Conservation (phyloP, 371 early-diverging fungal genomes). For the Syncephalastrum monosporum region DNA sequence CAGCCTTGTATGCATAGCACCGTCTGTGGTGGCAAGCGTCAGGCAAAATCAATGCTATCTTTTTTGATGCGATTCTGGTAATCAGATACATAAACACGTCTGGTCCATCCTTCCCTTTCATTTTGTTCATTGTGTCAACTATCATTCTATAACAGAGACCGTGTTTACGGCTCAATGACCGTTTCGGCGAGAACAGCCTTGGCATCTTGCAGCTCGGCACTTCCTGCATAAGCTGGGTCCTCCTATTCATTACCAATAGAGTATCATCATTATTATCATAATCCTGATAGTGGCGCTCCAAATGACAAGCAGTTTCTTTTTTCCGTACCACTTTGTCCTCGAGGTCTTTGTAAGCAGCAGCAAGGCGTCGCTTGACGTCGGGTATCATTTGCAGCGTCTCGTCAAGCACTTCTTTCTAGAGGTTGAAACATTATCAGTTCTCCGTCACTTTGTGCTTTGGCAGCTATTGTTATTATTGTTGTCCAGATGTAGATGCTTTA, state of each 20-base stretch:
- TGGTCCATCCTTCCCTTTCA: no score
- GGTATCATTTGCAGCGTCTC: constrained; percentile 79
- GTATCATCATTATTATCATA: no score
- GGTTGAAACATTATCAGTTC: not conserved
- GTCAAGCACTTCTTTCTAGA: constrained; percentile 72
- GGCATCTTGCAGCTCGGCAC: constrained; percentile 44
- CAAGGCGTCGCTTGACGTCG: constrained; percentile 64
- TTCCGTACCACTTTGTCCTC: constrained; percentile 39
- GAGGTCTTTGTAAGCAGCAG: constrained; percentile 59
- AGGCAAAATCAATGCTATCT: no score
- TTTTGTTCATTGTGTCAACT: no score
- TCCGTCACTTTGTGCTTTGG: not conserved
- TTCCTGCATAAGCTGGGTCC: constrained; percentile 39
- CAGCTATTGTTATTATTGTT: not conserved
- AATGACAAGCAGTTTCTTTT: not conserved
- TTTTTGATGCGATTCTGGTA: no score
- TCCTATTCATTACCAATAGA: constrained; percentile 23
- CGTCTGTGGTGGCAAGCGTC: no score
- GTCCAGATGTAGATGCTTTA: constrained; percentile 14
- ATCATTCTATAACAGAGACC: no score
- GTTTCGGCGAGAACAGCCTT: constrained; percentile 32
- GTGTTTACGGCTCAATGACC: constrained; percentile 7
- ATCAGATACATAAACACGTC: no score
- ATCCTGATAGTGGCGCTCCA: not conserved
- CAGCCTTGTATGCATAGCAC: no score